A percentile compares a stretch with the other conserved stretches of the same genome.
Conservation (phyloP, 306 rosid genomes). For the Fragaria nilgerrensis region DNA sequence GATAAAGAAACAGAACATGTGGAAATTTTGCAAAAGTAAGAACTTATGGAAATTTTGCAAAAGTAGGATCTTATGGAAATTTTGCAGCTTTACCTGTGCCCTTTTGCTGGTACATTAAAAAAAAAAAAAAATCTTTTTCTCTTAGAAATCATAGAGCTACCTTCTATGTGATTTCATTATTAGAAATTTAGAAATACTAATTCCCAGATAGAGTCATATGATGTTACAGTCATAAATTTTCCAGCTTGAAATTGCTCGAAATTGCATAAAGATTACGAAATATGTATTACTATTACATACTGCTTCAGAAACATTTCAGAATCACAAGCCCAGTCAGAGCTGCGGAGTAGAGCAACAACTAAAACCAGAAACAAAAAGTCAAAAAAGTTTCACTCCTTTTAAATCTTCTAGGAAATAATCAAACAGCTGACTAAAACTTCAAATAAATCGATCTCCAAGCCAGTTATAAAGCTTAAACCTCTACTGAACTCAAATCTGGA, state of each 20-base stretch:
- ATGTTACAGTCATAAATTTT: neutral
- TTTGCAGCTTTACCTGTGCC: conserved; percentile 5
- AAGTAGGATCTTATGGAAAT: neutral
- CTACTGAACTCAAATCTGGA: too few species aligned
- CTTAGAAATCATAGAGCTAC: neutral
- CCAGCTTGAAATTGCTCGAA: neutral
- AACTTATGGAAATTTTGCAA: neutral
- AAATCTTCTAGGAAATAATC: neutral
- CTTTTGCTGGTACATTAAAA: neutral
- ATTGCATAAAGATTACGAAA: neutral
- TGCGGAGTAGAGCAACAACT: conserved; percentile 3
- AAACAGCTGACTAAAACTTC: neutral
- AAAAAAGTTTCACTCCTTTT: neutral
- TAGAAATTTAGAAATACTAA: conserved; percentile 1
- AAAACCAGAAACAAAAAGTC: neutral
- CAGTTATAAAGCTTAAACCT: neutral
- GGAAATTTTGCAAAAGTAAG: neutral
- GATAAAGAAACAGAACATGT: conserved; percentile 1
- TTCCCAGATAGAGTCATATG: neutral
- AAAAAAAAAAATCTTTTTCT: too few species aligned
- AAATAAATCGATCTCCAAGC: neutral
- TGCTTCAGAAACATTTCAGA: neutral
- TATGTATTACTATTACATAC: neutral
- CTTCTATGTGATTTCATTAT: neutral
- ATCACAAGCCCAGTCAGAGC: neutral